Conservation (phyloP, 345 rosid genomes). For the Capsella bursapastoris region DNA sequence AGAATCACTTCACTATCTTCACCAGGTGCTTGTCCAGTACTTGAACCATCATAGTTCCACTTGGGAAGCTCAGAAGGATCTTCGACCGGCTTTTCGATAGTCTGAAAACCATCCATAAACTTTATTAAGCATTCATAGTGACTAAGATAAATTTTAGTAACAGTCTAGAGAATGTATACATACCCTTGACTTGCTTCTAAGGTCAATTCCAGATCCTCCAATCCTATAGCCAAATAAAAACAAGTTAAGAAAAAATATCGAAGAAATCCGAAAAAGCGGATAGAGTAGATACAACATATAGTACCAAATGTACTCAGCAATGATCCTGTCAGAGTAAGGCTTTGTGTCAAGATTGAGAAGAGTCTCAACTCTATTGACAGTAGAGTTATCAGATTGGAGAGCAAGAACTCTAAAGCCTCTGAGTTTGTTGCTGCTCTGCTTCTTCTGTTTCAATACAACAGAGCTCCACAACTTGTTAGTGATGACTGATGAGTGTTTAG, state of each 20-base stretch:
- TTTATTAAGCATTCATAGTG: neutral
- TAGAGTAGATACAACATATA: neutral
- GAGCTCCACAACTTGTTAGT: conserved; percentile 67
- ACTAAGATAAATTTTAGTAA: conserved; percentile 1
- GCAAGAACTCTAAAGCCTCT: conserved; percentile 67
- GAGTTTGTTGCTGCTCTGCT: conserved; percentile 52
- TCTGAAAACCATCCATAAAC: conserved; percentile 50
- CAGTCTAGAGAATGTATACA: conserved; percentile 8
- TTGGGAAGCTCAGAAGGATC: conserved; percentile 97
- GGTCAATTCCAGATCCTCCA: conserved; percentile 87
- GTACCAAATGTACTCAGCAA: conserved; percentile 98
- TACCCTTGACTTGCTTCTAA: conserved; percentile 97
- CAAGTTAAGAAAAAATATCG: neutral
- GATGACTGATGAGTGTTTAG: conserved; percentile 61
- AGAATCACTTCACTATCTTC: conserved; percentile 98
- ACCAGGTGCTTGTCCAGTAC: conserved; percentile 98
- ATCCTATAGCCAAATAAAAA: conserved; percentile 57
- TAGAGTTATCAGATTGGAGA: conserved; percentile 66
- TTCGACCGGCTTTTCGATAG: conserved; percentile 78
- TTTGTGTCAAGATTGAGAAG: conserved; percentile 82
- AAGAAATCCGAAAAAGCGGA: neutral
- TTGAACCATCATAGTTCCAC: conserved; percentile 99
- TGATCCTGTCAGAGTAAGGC: conserved; percentile 83
- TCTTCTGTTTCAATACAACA: conserved; percentile 69
- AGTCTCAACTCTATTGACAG: conserved; percentile 72